These are phyloP conservation scores for Suillus bovinus DNA, from an alignment of 768 basidiomycete genomes.

Conservation along the genomic window DNA sequence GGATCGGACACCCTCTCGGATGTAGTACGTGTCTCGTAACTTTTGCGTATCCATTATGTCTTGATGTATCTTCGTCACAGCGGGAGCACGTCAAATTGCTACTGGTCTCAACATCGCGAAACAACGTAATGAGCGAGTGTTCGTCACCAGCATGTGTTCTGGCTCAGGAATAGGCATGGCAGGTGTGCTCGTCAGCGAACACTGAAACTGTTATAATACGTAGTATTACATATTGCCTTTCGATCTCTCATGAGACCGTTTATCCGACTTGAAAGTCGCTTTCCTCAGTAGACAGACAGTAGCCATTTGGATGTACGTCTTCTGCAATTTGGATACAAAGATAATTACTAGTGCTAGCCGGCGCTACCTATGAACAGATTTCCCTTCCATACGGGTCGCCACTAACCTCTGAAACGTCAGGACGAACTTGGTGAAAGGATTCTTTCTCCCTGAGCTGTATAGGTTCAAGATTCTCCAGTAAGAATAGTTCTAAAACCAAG, in stretches of 20 bases:
- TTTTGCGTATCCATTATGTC: conserved; percentile 8
- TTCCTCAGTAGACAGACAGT: too few species aligned
- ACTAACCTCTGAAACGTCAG: conserved; percentile 45
- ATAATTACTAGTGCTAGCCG: neutral
- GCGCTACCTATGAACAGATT: too few species aligned
- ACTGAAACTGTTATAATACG: conserved; percentile 39
- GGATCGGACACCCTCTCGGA: conserved; percentile 86
- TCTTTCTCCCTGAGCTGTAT: conserved; percentile 57
- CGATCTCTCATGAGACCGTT: neutral
- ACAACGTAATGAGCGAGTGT: conserved; percentile 72
- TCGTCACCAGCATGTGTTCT: conserved; percentile 91
- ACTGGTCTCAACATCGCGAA: conserved; percentile 83
- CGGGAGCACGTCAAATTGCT: conserved; percentile 85
- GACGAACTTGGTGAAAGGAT: conserved; percentile 68
- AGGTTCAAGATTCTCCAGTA: conserved; percentile 56
- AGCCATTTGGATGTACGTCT: too few species aligned
- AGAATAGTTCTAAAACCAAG: conserved; percentile 15
- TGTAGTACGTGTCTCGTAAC: conserved; percentile 56
- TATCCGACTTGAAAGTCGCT: too few species aligned
- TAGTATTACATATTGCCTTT: neutral
- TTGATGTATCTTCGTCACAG: conserved; percentile 30
- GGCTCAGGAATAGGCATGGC: conserved; percentile 93
- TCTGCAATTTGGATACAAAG: too few species aligned
- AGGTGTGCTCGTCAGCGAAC: conserved; percentile 82
- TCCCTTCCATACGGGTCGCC: conserved; percentile 69